phyloP scores from a whole-genome alignment of 805 yeast species.

The Komagataella mondaviorum region DNA sequence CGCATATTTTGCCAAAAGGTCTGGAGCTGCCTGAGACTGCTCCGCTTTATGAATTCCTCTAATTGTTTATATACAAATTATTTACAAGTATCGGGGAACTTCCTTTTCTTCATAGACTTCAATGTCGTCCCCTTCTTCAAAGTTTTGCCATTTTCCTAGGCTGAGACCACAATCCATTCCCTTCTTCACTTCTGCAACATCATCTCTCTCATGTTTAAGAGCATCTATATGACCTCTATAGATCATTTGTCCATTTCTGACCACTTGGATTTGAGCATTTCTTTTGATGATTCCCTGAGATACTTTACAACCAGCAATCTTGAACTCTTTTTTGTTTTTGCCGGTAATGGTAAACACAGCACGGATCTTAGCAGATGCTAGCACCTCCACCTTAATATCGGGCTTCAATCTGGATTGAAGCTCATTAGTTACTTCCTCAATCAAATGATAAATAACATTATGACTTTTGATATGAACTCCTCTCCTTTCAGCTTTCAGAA shows the following conservation, averaged over 20 bases:
- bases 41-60: not conserved
- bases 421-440: conserved; percentile 67
- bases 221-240: conserved; percentile 39
- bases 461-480: conserved; percentile 49
- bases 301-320: conserved; percentile 84
- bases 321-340: conserved; percentile 36
- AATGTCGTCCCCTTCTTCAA: conserved; percentile 63
- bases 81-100: conserved; percentile 37
- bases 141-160: conserved; percentile 52
- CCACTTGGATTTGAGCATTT: conserved; percentile 26
- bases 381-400: conserved; percentile 46
- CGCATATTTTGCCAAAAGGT: not conserved
- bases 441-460: conserved; percentile 76
- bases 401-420: conserved; percentile 52
- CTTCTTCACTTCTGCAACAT: conserved; percentile 60
- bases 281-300: conserved; percentile 52
- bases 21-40: not conserved
- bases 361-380: conserved; percentile 56
- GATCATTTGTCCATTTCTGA: conserved; percentile 31
- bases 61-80: not conserved
- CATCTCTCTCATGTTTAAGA: conserved; percentile 73
- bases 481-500: conserved; percentile 38
- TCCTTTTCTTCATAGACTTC: conserved; percentile 59
- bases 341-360: conserved; percentile 59
- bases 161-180: conserved; percentile 88